Base-by-base conservation (phyloP, 305 asterid genomes). In the Fraxinus albicans region DNA sequence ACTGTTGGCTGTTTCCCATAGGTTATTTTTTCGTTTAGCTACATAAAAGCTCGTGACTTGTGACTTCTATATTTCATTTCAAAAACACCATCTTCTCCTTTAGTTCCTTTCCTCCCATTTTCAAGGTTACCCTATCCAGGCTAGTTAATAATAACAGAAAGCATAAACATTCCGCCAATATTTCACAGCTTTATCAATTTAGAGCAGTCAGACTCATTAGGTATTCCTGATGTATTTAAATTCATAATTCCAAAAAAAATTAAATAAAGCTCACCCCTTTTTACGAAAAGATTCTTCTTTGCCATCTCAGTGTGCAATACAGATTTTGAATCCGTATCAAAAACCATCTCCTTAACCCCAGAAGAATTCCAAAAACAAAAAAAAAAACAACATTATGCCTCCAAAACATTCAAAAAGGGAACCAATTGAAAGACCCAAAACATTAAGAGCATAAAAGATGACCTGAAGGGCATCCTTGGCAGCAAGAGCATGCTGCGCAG, bases 281-380 rank as follows among this genome's bases (percentile, higher is more conserved):
- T 96, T 50, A 96, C 97, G 74, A 96, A 96, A 47, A 96, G 98
- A 87, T 96, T 96, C 92, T 96, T 96, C 93, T 96, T 96, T 2
- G 98, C 99, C 99, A 96, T 96, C 95, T 94, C 99, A 36, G 97
- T 90, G 83, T 96, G 99, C 93, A 96, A 85, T 27, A 96, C 89
- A 8, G 97, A 93, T 81, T 96, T 95, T 0, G 95, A 90, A 76
- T 96, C 98, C 0, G 94, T 86, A 83, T 96, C 98, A 84, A 96
- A 96, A 88, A 95, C 88, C 98, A 96, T 90, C 36, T 91, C 98
- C 99, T 95, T 80, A 19, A 84, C 1, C 63, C 86, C 85, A 38
- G 55, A 78, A 69, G 79, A 77, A 80, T 21, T 8, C 70, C 27
- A 25, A 25, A 25, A 25, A 25, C 9, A 6, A 36, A 36, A 1